Evolutionary conservation across 805 yeast genomes (phyloP).

Genomic region (Millerozyma miso): DNA sequence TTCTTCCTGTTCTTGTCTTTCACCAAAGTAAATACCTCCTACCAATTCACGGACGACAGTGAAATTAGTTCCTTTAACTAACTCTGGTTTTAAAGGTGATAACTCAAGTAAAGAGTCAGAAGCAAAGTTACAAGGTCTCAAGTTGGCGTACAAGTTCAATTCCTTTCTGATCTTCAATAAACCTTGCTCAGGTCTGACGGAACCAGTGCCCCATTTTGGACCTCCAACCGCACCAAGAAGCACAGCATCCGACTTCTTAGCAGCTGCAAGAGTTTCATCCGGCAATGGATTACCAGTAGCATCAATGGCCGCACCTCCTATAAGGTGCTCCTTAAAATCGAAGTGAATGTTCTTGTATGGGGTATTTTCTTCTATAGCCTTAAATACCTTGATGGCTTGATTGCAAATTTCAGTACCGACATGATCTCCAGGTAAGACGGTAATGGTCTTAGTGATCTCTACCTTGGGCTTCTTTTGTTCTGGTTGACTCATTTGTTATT

Average conservation of each 20-base stretch:
- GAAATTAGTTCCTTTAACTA: constrained; percentile 88
- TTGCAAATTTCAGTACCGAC: constrained; percentile 87
- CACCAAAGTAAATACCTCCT: constrained; percentile 98
- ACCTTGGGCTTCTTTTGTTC: constrained; percentile 14
- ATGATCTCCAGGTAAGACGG: constrained; percentile 94
- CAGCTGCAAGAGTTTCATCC: constrained; percentile 74
- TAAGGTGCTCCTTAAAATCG: constrained; percentile 76
- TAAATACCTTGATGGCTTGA: constrained; percentile 89
- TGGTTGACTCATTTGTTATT: constrained; percentile 15
- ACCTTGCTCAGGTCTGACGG: constrained; percentile 97
- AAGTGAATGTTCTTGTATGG: constrained; percentile 50
- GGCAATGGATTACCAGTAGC: constrained; percentile 92
- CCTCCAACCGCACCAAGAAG: constrained; percentile 98
- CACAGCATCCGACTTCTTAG: constrained; percentile 90
- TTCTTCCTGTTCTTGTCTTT: constrained; percentile 87
- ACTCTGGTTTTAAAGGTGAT: constrained; percentile 82
- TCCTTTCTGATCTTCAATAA: constrained; percentile 91
- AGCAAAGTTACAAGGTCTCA: constrained; percentile 94
- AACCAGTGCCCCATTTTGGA: constrained; percentile 98
- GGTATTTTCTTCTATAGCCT: constrained; percentile 59
- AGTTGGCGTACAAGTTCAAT: constrained; percentile 87
- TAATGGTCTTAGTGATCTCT: constrained; percentile 57
- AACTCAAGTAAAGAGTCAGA: constrained; percentile 77
- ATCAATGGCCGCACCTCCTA: constrained; percentile 98
- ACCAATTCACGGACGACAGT: constrained; percentile 93